These are phyloP conservation scores for Populus tomentosa DNA, from an alignment of 441 rosid genomes.

Conservation along the genomic window DNA sequence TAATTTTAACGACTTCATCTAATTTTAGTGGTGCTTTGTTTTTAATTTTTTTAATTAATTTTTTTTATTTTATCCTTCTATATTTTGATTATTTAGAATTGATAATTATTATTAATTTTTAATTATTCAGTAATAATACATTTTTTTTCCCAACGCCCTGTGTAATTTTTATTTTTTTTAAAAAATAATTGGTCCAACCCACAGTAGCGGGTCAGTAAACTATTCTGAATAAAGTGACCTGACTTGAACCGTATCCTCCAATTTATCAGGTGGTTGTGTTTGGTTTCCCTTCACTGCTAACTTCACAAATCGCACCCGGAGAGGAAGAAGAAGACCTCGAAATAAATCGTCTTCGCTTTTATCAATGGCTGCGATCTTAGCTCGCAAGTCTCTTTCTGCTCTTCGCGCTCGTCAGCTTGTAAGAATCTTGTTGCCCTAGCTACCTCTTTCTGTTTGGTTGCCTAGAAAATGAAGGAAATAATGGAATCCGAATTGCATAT, in stretches of 20 bases:
- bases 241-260: not conserved
- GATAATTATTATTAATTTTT: too few species aligned
- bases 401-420: conserved; percentile 80
- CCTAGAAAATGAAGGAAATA: conserved; percentile 11
- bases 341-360: conserved; percentile 11
- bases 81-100: too few species aligned
- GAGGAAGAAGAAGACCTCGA: not conserved
- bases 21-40: too few species aligned
- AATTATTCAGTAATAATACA: too few species aligned
- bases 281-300: not conserved
- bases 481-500: not conserved
- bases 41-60: too few species aligned
- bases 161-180: too few species aligned
- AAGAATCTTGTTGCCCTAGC: conserved; percentile 20
- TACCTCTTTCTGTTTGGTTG: not conserved
- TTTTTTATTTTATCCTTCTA: too few species aligned
- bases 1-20: fast-evolving
- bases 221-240: not conserved
- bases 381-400: conserved; percentile 76
- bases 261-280: not conserved
- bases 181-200: too few species aligned
- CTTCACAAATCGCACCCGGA: not conserved
- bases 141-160: too few species aligned
- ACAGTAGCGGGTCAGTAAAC: too few species aligned
- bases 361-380: conserved; percentile 73